Evolutionary conservation across 2,329 filamentous ascomycete species (phyloP).

Genomic region (Ophiostoma sp.): DNA sequence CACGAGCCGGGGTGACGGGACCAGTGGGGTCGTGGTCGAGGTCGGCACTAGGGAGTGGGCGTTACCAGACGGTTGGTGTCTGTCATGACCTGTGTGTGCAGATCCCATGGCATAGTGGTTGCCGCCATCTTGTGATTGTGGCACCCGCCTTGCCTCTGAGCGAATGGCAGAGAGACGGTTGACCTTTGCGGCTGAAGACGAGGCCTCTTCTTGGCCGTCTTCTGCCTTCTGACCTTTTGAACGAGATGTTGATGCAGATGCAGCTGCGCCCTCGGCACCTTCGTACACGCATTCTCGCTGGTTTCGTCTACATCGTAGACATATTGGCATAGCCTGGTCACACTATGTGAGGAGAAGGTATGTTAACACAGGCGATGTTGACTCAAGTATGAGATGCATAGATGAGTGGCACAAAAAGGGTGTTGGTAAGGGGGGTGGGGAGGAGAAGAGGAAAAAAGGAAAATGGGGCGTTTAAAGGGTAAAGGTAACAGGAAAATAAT

Average conservation of each 20-base stretch:
- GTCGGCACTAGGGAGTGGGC: not conserved
- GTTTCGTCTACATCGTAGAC: conserved; percentile 32
- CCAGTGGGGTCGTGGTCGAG: not conserved
- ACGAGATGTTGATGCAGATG: not conserved
- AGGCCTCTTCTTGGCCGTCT: not conserved
- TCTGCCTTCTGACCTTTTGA: not conserved
- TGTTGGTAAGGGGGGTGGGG: not conserved
- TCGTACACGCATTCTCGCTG: conserved; percentile 30
- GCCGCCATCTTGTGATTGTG: not conserved
- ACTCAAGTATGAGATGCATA: not conserved
- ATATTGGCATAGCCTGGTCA: conserved; percentile 30
- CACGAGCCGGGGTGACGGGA: conserved; percentile 17
- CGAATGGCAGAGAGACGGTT: not conserved
- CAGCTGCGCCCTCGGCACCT: not conserved
- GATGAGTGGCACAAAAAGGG: not conserved
- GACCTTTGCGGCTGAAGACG: not conserved
- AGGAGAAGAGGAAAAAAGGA: not conserved
- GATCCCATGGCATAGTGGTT: not conserved
- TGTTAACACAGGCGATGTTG: conserved; percentile 1
- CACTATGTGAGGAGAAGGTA: conserved; percentile 25
- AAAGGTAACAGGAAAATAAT: not conserved
- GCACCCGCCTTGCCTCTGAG: not conserved
- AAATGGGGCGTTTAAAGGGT: not conserved
- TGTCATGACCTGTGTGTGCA: not conserved
- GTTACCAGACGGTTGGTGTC: not conserved